Base-by-base conservation (phyloP, 2,329 filamentous ascomycete species). In the Aspergillus brasiliensis region DNA sequence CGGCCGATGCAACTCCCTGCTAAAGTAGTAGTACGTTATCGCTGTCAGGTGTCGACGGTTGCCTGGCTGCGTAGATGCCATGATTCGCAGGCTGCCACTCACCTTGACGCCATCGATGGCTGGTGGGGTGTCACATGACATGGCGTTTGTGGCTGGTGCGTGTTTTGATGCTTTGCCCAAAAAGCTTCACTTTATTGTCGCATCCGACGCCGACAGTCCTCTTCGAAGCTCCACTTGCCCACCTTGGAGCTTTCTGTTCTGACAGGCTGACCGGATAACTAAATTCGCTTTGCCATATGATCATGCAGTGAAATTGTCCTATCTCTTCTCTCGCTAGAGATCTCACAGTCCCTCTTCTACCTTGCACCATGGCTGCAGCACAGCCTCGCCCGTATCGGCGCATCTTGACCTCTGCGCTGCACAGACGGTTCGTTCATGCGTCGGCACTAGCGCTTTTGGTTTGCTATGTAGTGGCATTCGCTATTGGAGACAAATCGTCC, bases 341-440 rank as follows among this genome's bases (percentile, higher is more conserved):
- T 64, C 49, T 53, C 51, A 59, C 62, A 63, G 66, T 70, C 65
- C 63, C 60, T 65, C 60, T 56, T 64, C 57, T 48, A 60, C 64
- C 65, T 65, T 64, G 49, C 69, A 73, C 61, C 63, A 78, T 78
- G 77, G 75, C 75, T 62, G 64, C 70, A 49, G 62, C 71, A 57
- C 68, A 67, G 69, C 76, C 75, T 62, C 74, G 79, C 66, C 78
- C 77, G 42, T 96, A 97, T 78, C 90, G 92, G 82, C 91, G 97
- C 80, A 96, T 96, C 76, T 81, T 97, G 67, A 96, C 94, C 62
- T 93, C 94, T 52, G 88, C 90, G 55, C 82, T 97, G 65, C 94
- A 98, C 77, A 85, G 91, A 70, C 87, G 92, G 70, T 98, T 97
- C 78, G 89, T 90, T 51, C 88, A 88, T 64, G 92, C 91, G 11